These are phyloP conservation scores for Penicillium crustosum DNA, from an alignment of 2,329 filamentous ascomycete genomes.

Conservation along the genomic window DNA sequence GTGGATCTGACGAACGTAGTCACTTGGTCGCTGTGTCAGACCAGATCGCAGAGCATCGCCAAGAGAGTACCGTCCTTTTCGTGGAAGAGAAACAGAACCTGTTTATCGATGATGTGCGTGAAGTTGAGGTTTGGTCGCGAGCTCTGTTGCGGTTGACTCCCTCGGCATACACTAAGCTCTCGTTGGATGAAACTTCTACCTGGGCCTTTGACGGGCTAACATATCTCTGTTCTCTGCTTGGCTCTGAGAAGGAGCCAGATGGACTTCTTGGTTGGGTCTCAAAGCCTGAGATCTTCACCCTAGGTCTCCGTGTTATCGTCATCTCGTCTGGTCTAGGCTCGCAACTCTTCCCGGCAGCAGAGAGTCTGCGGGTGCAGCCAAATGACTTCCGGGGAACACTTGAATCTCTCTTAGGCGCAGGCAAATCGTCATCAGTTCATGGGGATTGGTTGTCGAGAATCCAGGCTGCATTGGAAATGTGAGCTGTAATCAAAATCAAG, in stretches of 20 bases:
- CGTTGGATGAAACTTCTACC: slow-evolving; percentile 23
- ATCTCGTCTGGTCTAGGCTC: slow-evolving; percentile 38
- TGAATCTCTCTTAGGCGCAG: slow-evolving; percentile 25
- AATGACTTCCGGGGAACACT: slow-evolving; percentile 25
- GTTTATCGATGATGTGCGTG: slow-evolving; percentile 80
- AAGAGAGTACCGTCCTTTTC: slow-evolving; percentile 62
- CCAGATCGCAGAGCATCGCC: slow-evolving; percentile 35
- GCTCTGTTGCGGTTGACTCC: slow-evolving; percentile 45
- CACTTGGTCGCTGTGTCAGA: slow-evolving; percentile 27
- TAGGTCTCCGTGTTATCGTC: slow-evolving; percentile 42
- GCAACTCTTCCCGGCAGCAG: slow-evolving; percentile 18
- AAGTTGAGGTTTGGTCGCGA: slow-evolving; percentile 67
- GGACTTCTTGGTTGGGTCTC: slow-evolving; percentile 72
- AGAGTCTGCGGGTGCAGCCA: slow-evolving; percentile 19
- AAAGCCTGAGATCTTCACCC: slow-evolving; percentile 63
- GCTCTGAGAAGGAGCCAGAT: slow-evolving; percentile 47
- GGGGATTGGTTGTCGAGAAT: slow-evolving; percentile 36
- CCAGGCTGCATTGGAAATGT: slow-evolving; percentile 21
- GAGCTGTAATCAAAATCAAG: not conserved
- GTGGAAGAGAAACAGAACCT: slow-evolving; percentile 89
- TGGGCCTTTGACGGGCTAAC: slow-evolving; percentile 39
- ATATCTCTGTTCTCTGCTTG: slow-evolving; percentile 26
- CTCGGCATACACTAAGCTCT: slow-evolving; percentile 23
- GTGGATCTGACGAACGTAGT: slow-evolving; percentile 16
- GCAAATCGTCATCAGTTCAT: slow-evolving; percentile 30